Percentiles rank a stretch among this genome's conserved stretches.
Conservation (phyloP, 441 rosid species). For the Lepidium campestre region DNA sequence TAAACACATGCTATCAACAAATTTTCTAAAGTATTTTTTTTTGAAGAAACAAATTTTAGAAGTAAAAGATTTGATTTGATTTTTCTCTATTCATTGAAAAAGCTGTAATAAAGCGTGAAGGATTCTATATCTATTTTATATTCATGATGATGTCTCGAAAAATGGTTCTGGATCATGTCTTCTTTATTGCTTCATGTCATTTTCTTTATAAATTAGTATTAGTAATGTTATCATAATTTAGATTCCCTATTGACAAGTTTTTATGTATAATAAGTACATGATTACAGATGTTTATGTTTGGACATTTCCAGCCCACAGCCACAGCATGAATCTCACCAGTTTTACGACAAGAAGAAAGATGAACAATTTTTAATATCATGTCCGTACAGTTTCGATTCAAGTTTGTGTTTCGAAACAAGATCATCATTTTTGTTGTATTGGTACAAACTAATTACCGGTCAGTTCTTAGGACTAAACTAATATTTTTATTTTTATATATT, state of each 20-base stretch:
- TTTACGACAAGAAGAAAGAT: neutral
- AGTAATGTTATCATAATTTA: neutral
- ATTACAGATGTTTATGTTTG: neutral
- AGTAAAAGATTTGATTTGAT: neutral
- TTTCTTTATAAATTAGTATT: neutral
- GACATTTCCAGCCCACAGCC: neutral
- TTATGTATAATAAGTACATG: neutral
- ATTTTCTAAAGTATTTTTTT: too few relatives aligned
- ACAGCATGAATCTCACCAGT: slow-evolving; percentile 20
- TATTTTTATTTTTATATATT: too few relatives aligned
- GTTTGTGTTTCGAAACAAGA: neutral
- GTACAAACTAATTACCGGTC: too few relatives aligned
- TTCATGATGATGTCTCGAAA: slow-evolving; percentile 9
- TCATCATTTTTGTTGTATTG: too few relatives aligned
- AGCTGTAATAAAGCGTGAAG: neutral
- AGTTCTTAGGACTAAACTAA: too few relatives aligned
- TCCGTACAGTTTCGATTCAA: neutral
- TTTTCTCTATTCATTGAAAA: too few relatives aligned
- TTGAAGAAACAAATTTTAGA: neutral
- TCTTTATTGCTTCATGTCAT: neutral
- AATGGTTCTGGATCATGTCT: slow-evolving; percentile 7
- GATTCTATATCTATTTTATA: neutral
- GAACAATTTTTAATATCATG: neutral
- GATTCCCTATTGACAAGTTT: neutral
- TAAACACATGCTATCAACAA: neutral